phyloP scores from a whole-genome alignment of 1,139 yeast genomes.

The Pneumocystis carinii region DNA sequence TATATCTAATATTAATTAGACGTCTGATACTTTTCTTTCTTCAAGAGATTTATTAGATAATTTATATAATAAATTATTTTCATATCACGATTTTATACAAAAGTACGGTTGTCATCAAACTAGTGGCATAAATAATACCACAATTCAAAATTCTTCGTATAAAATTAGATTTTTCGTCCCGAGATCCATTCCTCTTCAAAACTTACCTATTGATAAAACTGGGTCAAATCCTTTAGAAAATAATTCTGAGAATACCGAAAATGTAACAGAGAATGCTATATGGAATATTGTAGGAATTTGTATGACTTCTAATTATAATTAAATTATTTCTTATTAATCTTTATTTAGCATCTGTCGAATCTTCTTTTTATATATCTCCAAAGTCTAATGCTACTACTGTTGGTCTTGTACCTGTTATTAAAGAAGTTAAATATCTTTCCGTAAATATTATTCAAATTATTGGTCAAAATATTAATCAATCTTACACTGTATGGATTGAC shows the following conservation, averaged over 20 bases:
- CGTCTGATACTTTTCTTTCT: not conserved
- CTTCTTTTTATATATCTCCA: not conserved
- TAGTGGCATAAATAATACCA: not conserved
- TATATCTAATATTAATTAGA: not conserved
- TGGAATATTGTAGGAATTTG: not conserved
- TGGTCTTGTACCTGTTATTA: not conserved
- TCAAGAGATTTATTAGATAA: not conserved
- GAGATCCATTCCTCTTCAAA: not conserved
- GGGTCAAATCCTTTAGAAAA: not conserved
- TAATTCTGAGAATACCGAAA: not conserved
- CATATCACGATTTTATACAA: not conserved
- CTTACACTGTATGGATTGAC: not conserved
- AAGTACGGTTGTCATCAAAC: not conserved
- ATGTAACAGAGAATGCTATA: not conserved
- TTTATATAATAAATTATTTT: not conserved
- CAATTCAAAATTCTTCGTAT: not conserved
- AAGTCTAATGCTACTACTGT: not conserved
- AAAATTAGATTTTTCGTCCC: not conserved
- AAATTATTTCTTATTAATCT: not conserved
- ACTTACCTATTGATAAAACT: not conserved
- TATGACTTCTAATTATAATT: not conserved
- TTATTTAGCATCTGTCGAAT: not conserved
- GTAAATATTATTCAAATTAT: not conserved
- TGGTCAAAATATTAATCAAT: not conserved
- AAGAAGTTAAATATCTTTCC: not conserved